Percentiles rank a stretch among this genome's conserved stretches.
Evolutionary conservation across 305 asterid species (phyloP).

Genomic region (Plantago rigida): DNA sequence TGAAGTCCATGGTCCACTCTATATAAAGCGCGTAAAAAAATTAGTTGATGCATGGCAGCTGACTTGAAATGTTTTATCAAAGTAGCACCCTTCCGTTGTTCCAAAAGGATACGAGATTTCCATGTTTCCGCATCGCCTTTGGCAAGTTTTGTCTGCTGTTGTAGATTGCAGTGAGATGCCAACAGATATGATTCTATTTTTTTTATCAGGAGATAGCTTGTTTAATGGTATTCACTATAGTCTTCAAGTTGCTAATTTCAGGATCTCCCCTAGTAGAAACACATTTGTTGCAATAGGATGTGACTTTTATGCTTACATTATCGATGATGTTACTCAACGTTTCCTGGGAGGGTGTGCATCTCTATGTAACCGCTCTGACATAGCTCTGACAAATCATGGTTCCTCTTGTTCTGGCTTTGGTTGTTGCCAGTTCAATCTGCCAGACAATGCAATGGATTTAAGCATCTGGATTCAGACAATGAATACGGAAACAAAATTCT

Average conservation of each 20-base stretch:
- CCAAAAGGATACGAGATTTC: conserved; percentile 3
- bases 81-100: background rate
- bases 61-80: background rate
- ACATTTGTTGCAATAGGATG: background rate
- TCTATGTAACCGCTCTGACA: conserved; percentile 24
- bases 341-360: conserved; percentile 26
- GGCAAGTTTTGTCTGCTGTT: background rate
- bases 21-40: background rate
- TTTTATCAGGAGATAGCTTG: background rate
- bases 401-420: conserved; percentile 31
- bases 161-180: background rate
- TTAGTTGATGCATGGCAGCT: background rate
- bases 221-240: background rate
- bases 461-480: background rate
- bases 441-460: conserved; percentile 16
- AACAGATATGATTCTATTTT: background rate
- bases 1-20: background rate
- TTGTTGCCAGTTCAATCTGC: conserved; percentile 33
- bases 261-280: background rate
- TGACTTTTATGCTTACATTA: background rate
- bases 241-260: background rate
- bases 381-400: background rate
- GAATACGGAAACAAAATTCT: no score
- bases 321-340: background rate
- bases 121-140: background rate